Base-by-base conservation (phyloP, 371 early-diverging fungal genomes). In the Cokeromyces recurvatus region DNA sequence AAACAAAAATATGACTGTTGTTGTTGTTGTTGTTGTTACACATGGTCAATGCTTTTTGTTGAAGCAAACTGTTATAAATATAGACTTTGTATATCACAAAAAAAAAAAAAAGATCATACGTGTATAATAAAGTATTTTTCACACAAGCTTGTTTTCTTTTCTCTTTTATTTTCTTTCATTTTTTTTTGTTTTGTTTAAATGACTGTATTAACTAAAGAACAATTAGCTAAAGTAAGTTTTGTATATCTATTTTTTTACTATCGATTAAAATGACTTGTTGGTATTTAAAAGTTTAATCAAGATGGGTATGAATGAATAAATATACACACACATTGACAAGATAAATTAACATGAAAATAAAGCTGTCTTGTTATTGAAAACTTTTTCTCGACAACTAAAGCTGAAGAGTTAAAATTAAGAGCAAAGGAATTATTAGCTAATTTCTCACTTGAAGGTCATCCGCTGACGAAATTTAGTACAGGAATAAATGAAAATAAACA, bases 401-500 rank as follows among this genome's bases (percentile, higher is more conserved):
- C 82, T 0, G 46, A 57, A 4, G 60, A 51, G 0, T 59, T 93
- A 22, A 77, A 79, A 4, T 32, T 20, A 1, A 69, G 73, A 35
- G 89, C 89, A 7, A 48, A 69, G 14, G 57, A 77, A 35, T 74
- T 92, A 15, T 68, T 93, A 5, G 53, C 71, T 7, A 66, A 63
- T 17, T 84, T 91, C 43, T 80, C 87, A 12, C 59, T 89, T n/a
- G 71, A 72, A 25, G 73, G 65, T 7, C 94, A 94, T 51, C 92
- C 91, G 4, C 71, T 85, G 74, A 89, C 91, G 0, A 73, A 75
- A 11, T 95, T 95, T 56, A 72, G 76, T 4, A 92, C 95, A 0
- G 86, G 88, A 24, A 68, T 69, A 1, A 64, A 70, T 22, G 58
- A 62, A 36, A 62, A 69, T 24, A 66, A 76, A 22, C 91, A 92